A percentile compares a stretch with the other conserved stretches of the same genome.
Evolutionary conservation across 2,329 filamentous ascomycete genomes (phyloP).

Genomic region (Fusarium sp.): DNA sequence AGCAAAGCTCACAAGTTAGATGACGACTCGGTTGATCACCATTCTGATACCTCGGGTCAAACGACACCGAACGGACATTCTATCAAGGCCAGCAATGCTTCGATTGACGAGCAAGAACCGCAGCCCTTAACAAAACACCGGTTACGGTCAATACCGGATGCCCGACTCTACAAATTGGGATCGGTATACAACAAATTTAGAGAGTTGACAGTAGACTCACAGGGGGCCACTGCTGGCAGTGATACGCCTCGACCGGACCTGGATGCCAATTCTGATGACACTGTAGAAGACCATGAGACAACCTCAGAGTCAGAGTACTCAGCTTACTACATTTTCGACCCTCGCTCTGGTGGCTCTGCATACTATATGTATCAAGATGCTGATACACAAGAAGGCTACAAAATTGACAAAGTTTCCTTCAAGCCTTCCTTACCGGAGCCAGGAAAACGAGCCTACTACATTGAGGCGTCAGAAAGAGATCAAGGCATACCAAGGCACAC

Average conservation of each 20-base stretch:
- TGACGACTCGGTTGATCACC: background rate
- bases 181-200: slow-evolving; percentile 12
- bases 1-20: background rate
- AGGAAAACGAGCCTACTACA: slow-evolving; percentile 18
- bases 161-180: slow-evolving; percentile 29
- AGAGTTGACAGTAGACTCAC: slow-evolving; percentile 24
- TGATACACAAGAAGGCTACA: slow-evolving; percentile 18
- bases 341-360: slow-evolving; percentile 25
- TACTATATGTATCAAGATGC: slow-evolving; percentile 32
- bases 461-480: slow-evolving; percentile 31
- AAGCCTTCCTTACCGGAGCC: slow-evolving; percentile 10
- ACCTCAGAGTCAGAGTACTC: background rate
- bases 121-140: slow-evolving; percentile 27
- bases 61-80: background rate
- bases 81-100: background rate
- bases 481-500: background rate
- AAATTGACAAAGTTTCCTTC: slow-evolving; percentile 29
- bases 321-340: slow-evolving; percentile 40
- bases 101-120: background rate
- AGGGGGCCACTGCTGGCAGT: slow-evolving; percentile 35
- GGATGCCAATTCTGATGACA: slow-evolving; percentile 6
- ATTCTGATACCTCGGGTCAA: background rate
- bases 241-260: slow-evolving; percentile 16
- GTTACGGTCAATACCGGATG: slow-evolving; percentile 22
- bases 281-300: background rate